Evolutionary conservation across 2,329 filamentous ascomycete species (phyloP).

Genomic region (Aspergillus neotritici): DNA sequence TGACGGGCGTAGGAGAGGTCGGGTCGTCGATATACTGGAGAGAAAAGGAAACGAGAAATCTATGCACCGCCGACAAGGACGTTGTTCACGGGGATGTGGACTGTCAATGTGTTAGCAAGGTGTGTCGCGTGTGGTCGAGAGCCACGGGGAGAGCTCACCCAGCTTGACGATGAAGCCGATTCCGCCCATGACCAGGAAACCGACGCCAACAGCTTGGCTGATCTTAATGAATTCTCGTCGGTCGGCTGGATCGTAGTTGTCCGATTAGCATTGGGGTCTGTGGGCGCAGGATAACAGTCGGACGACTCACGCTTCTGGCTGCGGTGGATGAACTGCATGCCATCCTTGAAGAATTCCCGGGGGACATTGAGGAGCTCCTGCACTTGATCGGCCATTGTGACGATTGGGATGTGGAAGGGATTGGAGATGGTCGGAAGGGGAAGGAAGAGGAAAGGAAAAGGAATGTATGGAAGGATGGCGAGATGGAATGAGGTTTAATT

Average conservation of each 20-base stretch:
- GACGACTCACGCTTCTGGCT: constrained; percentile 20
- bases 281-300: no score
- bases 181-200: constrained; percentile 53
- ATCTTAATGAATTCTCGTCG: constrained; percentile 58
- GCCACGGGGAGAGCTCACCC: constrained; percentile 38
- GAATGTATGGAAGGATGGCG: no score
- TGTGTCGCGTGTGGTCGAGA: background rate
- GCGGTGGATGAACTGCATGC: constrained; percentile 19
- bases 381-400: constrained; percentile 20
- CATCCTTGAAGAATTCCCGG: constrained; percentile 19
- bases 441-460: no score
- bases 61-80: constrained; percentile 46
- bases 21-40: background rate
- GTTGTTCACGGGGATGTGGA: constrained; percentile 49
- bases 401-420: background rate
- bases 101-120: constrained; percentile 24
- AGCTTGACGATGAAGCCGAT: constrained; percentile 58
- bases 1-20: no score
- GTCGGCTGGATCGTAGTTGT: constrained; percentile 41
- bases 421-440: background rate
- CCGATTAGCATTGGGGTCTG: constrained; percentile 3
- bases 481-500: no score
- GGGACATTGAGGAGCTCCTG: constrained; percentile 21
- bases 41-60: constrained; percentile 3
- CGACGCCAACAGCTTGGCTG: constrained; percentile 55